These are phyloP conservation scores for Xylaria sp. DNA, from an alignment of 2,329 filamentous ascomycete species.

Conservation along the genomic window DNA sequence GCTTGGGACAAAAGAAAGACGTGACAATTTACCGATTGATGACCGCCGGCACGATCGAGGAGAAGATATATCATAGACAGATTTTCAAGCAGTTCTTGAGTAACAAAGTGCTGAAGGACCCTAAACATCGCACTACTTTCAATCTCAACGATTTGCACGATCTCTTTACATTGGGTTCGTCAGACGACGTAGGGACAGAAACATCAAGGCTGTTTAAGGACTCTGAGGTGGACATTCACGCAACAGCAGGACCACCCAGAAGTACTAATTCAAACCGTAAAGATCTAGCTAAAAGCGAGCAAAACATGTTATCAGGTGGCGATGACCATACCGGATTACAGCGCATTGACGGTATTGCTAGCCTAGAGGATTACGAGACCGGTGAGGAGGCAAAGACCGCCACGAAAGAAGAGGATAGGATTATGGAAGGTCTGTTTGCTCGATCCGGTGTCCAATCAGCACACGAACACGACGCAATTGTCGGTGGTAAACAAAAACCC, in stretches of 20 bases:
- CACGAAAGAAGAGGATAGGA: conserved; percentile 72
- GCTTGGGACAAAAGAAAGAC: conserved; percentile 91
- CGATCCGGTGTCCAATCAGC: conserved; percentile 89
- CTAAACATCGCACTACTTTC: conserved; percentile 91
- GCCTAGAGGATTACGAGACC: conserved; percentile 51
- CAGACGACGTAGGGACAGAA: conserved; percentile 77
- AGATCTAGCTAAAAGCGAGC: conserved; percentile 21
- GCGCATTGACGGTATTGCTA: conserved; percentile 50
- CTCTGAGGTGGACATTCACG: conserved; percentile 77
- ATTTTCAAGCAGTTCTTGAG: conserved; percentile 99
- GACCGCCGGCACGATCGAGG: conserved; percentile 97
- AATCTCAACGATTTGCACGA: conserved; percentile 91
- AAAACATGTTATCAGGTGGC: conserved; percentile 31
- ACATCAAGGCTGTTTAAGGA: conserved; percentile 88
- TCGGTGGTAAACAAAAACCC: conserved; percentile 78
- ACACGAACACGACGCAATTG: conserved; percentile 91
- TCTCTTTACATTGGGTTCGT: conserved; percentile 81
- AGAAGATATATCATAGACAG: conserved; percentile 98
- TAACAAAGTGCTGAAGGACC: conserved; percentile 94
- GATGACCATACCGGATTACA: conserved; percentile 51
- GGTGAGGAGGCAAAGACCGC: conserved; percentile 62
- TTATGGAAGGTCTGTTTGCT: conserved; percentile 91
- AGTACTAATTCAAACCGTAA: conserved; percentile 31
- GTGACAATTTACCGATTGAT: conserved; percentile 98
- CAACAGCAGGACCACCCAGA: conserved; percentile 38